Base-by-base conservation (phyloP, 2,329 filamentous ascomycete species). In the Paraphaeosphaeria sporulosa region DNA sequence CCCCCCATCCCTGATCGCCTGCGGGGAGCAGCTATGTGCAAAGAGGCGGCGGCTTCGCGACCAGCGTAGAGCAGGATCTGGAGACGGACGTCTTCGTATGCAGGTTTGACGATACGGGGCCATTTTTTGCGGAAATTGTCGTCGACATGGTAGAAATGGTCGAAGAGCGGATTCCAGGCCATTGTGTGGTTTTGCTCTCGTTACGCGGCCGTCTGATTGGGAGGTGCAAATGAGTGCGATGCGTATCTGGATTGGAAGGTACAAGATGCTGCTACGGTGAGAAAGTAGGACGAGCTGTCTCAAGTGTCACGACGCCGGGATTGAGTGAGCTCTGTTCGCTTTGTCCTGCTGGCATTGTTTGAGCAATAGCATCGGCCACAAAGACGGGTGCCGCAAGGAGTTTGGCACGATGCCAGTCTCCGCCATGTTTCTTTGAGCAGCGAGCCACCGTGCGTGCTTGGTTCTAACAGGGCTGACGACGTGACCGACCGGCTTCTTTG, bases 41-140 rank as follows among this genome's bases (percentile, higher is more conserved):
- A 55, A 10, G 62, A 51, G n/a, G 62, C 60, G 25, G 65, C 60
- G 40, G 60, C 57, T 49, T 67, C 52, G 42, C 66, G 38, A 2
- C 66, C 66, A 15, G 66, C 66, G 21, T 59, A 57, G 19, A 46
- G 47, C 4, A 62, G 50, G 32, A 62, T 62, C 19, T 27, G 34
- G 8, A 61, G 32, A 12, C 52, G 42, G 17, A 49, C 15, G 15
- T 42, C 27, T 2, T 50, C 10, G 30, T 25, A n/a, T 21, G 47
- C 19, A 15, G 36, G 36, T 17, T 44, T 34, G 27, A 40, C 50
- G 1, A 38, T 10, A 8, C 15, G 17, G 38, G 17, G 32, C 19
- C 36, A 52, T n/a, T 34, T 17, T 13, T 7, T 8, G 19, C 8
- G 25, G 49, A 52, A 52, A 2, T 27, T 21, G 34, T 12, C 42